Percentiles rank a stretch among this genome's conserved stretches.
These are phyloP conservation scores for Candida maris DNA, from an alignment of 805 yeast species.

Conservation along the genomic window DNA sequence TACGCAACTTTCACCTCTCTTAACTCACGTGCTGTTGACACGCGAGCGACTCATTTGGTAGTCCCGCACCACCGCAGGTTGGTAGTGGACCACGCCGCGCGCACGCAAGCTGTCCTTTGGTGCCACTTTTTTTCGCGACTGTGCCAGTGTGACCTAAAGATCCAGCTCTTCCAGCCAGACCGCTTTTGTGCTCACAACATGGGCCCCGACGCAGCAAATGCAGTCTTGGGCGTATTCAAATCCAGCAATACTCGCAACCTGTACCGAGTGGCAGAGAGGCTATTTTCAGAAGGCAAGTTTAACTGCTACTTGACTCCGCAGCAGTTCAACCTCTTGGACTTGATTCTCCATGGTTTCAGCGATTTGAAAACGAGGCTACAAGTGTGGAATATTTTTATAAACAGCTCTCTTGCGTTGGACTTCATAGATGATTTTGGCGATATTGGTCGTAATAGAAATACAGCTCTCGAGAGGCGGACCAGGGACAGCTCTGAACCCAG, in stretches of 20 bases:
- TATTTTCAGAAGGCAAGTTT: conserved; percentile 38
- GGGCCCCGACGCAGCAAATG: conserved; percentile 7
- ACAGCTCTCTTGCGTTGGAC: conserved; percentile 33
- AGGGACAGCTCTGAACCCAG: neutral
- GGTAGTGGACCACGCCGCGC: too few relatives aligned
- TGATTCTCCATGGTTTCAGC: conserved; percentile 36
- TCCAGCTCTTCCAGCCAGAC: too few relatives aligned
- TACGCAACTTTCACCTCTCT: too few relatives aligned
- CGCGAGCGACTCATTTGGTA: too few relatives aligned
- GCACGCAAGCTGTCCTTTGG: too few relatives aligned
- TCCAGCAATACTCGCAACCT: conserved; percentile 27
- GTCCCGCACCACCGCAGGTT: too few relatives aligned
- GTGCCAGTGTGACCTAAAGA: too few relatives aligned
- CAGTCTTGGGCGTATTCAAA: conserved; percentile 15
- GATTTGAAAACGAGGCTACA: conserved; percentile 6
- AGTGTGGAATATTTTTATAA: conserved; percentile 46
- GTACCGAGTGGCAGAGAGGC: conserved; percentile 31
- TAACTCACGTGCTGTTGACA: too few relatives aligned
- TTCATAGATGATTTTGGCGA: conserved; percentile 27
- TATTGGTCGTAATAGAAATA: neutral
- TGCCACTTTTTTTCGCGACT: too few relatives aligned
- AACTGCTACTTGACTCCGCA: conserved; percentile 51
- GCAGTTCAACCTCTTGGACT: conserved; percentile 48
- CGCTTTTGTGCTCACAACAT: too few relatives aligned
- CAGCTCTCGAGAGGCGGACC: neutral